Conservation (phyloP, 768 basidiomycete genomes). For the Pleurotus platypus region DNA sequence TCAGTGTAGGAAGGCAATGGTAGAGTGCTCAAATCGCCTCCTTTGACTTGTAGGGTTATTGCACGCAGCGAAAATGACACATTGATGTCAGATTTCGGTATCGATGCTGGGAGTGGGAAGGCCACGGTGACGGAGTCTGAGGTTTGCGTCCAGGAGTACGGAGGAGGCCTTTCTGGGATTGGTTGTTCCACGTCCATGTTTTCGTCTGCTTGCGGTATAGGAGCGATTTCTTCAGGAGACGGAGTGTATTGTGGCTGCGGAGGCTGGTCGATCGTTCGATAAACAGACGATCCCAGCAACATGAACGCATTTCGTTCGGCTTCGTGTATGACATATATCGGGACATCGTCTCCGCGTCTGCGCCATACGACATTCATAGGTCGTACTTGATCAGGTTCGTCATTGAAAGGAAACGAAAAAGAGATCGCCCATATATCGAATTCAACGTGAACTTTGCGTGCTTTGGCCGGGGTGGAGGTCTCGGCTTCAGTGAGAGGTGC, state of each 20-base stretch:
- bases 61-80: slow-evolving; percentile 63
- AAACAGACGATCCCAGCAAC: slow-evolving; percentile 55
- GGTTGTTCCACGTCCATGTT: slow-evolving; percentile 39
- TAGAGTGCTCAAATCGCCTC: slow-evolving; percentile 26
- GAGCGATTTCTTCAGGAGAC: slow-evolving; percentile 59
- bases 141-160: slow-evolving; percentile 94
- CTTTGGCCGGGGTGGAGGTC: slow-evolving; percentile 11
- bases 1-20: slow-evolving; percentile 56
- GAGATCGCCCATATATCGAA: slow-evolving; percentile 69
- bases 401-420: slow-evolving; percentile 39
- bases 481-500: slow-evolving; percentile 15
- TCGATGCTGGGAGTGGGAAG: slow-evolving; percentile 76
- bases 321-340: slow-evolving; percentile 52
- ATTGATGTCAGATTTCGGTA: slow-evolving; percentile 58
- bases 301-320: slow-evolving; percentile 42
- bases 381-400: slow-evolving; percentile 25
- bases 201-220: slow-evolving; percentile 64
- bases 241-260: slow-evolving; percentile 46
- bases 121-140: slow-evolving; percentile 79
- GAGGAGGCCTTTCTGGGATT: slow-evolving; percentile 52
- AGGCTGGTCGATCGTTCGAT: slow-evolving; percentile 36
- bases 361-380: slow-evolving; percentile 64
- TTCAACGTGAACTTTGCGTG: slow-evolving; percentile 26
- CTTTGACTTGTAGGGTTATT: slow-evolving; percentile 60
- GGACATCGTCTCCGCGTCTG: slow-evolving; percentile 67